phyloP scores from a whole-genome alignment of 768 basidiomycete genomes.

The Lanmaoa pseudosensibilis region DNA sequence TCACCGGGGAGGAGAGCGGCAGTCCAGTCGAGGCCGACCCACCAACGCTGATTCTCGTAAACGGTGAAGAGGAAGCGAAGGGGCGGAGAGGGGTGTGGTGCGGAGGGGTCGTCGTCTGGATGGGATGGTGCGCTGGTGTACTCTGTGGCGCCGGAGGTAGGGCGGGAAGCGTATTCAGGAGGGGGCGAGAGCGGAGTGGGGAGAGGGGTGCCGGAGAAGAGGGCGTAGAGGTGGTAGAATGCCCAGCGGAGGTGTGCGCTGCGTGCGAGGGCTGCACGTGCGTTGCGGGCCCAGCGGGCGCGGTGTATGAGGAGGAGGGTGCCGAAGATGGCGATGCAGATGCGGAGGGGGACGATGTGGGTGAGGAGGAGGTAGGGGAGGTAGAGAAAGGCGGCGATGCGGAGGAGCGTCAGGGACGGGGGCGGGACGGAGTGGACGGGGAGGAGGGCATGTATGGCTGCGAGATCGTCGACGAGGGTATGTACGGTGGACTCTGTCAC shows the following conservation, averaged over 20 bases:
- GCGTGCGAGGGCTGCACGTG: constrained; percentile 56
- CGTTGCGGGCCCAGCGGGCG: constrained; percentile 63
- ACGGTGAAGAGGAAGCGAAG: constrained; percentile 85
- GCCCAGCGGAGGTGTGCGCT: constrained; percentile 71
- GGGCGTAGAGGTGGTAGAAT: constrained; percentile 50
- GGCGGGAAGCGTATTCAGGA: constrained; percentile 31
- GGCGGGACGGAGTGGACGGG: constrained; percentile 39
- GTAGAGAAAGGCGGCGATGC: constrained; percentile 56
- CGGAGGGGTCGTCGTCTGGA: constrained; percentile 9
- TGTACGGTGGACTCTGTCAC: constrained; percentile 59
- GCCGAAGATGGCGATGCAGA: constrained; percentile 60
- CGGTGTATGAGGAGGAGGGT: constrained; percentile 60
- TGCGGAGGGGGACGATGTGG: constrained; percentile 57
- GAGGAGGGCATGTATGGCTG: constrained; percentile 59
- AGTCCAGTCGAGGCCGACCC: constrained; percentile 97
- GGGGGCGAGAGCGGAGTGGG: constrained; percentile 37
- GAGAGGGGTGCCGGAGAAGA: constrained; percentile 56
- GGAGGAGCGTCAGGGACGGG: constrained; percentile 44
- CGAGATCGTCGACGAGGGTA: constrained; percentile 60
- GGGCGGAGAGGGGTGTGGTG: constrained; percentile 26
- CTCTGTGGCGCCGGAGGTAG: constrained; percentile 20
- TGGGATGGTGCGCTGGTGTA: constrained; percentile 18
- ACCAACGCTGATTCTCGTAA: constrained; percentile 96
- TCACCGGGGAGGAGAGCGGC: constrained; percentile 87
- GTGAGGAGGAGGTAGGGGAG: constrained; percentile 68